A percentile compares a stretch with the other conserved stretches of the same genome.
phyloP scores from a whole-genome alignment of 352 stramenopile species.

The Albugo laibachii region DNA sequence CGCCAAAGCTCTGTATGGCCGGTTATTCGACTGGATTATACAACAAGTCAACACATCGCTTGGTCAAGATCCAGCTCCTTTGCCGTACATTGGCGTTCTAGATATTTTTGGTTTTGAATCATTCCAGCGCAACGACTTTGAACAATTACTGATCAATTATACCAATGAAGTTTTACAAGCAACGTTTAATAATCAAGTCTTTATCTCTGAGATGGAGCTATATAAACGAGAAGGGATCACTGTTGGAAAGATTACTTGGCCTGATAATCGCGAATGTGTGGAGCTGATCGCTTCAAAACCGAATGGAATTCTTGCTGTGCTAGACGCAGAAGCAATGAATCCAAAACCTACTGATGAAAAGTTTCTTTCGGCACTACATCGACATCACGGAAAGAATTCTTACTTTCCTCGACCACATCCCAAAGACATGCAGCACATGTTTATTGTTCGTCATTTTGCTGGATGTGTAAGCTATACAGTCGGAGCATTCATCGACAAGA shows the following conservation, averaged over 20 bases:
- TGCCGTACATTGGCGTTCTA: constrained; percentile 81
- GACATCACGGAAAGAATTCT: constrained; percentile 61
- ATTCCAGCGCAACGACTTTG: constrained; percentile 82
- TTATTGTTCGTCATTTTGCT: constrained; percentile 82
- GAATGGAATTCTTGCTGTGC: constrained; percentile 52
- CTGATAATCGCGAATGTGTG: constrained; percentile 83
- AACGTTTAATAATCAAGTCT: constrained; percentile 81
- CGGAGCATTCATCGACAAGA: constrained; percentile 82
- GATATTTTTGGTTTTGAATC: constrained; percentile 86
- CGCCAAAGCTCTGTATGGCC: constrained; percentile 85
- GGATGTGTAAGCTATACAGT: constrained; percentile 80
- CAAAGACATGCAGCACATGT: constrained; percentile 80
- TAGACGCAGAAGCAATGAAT: constrained; percentile 80
- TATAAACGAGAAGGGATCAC: constrained; percentile 83
- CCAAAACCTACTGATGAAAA: constrained; percentile 79
- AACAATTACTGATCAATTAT: constrained; percentile 83
- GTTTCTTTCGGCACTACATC: constrained; percentile 69
- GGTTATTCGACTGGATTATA: constrained; percentile 88
- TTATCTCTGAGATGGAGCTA: constrained; percentile 79
- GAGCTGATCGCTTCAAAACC: constrained; percentile 73
- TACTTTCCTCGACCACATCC: constrained; percentile 73
- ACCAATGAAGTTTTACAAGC: constrained; percentile 77
- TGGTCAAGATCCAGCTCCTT: constrained; percentile 43
- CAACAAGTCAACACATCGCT: constrained; percentile 79
- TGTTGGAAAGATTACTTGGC: constrained; percentile 78